phyloP scores from a whole-genome alignment of 139 green algal species.

The Helicosporidium sp. region DNA sequence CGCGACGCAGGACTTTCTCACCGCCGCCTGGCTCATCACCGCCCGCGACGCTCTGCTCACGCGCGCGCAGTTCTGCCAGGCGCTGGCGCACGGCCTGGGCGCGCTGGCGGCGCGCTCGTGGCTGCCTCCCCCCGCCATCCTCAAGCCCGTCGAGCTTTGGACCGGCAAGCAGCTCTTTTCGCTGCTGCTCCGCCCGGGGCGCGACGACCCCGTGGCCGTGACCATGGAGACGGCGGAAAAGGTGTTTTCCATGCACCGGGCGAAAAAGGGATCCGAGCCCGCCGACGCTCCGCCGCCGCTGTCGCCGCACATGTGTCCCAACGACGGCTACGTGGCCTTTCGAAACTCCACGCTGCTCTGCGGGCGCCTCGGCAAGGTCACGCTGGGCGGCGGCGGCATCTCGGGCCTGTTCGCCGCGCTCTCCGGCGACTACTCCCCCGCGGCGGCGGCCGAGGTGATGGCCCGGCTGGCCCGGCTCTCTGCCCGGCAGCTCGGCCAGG shows the following conservation, averaged over 20 bases:
- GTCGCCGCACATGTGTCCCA: conserved; percentile 58
- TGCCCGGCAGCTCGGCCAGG: conserved; percentile 73
- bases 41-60: conserved; percentile 56
- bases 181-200: conserved; percentile 58
- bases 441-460: conserved; percentile 47
- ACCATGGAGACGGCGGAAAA: conserved; percentile 79
- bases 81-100: conserved; percentile 44
- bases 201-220: conserved; percentile 42
- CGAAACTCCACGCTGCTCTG: conserved; percentile 72
- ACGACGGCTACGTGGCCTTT: conserved; percentile 81
- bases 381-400: conserved; percentile 74
- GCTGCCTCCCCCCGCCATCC: conserved; percentile 41
- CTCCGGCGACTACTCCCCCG: conserved; percentile 42
- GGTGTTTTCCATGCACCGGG: conserved; percentile 50
- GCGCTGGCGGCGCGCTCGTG: neutral
- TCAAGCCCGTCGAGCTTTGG: conserved; percentile 87
- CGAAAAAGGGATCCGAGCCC: neutral
- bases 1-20: conserved; percentile 95
- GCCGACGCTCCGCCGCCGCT: neutral
- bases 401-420: conserved; percentile 70
- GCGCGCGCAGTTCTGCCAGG: conserved; percentile 43
- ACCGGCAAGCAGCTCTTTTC: conserved; percentile 93
- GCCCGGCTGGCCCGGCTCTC: conserved; percentile 75
- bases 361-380: conserved; percentile 81
- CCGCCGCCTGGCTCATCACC: conserved; percentile 76